Evolutionary conservation across 2,329 filamentous ascomycete species (phyloP), one percentile per base, ranked within the genome.

Genomic region (Diaporthe ampelina): DNA sequence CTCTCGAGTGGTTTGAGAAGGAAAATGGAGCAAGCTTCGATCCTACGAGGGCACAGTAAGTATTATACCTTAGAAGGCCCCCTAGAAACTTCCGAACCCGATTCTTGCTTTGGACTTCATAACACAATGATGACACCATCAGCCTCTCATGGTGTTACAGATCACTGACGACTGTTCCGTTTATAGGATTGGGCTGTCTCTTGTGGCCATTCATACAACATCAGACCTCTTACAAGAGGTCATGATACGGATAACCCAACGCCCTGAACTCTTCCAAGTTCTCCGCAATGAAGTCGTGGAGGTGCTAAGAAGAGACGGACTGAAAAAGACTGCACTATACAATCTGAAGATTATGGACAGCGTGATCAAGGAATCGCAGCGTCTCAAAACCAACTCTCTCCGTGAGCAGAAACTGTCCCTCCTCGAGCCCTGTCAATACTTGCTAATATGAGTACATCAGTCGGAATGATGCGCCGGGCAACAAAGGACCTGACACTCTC

Each of bases 141-240:
- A 9, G 37, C 5, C 9, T 24, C 40, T 19, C 10, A 6, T 19
- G 15, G 11, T 43, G 13, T 43, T 6, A 10, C 17, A 15, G 2
- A 17, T 17, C 15, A 43, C 40, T 43, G 40, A 43, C 15, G 5
- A 43, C 17, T 43, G 3, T 5, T 19, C 13, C 15, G 19, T 17
- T 9, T 7, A 4, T 40, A 61, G 57, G 15, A 77, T 86, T 15
- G 78, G 77, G 21, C 74, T 86, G 19, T 81, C 82, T 7, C 76
- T 82, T 63, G 83, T 81, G 0, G 83, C 84, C 5, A 84, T 86
- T 21, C 84, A 87, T 74, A 86, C 83, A 10, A 85, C 85, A 0
- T 82, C 83, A 0, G 82, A 84, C 43, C 73, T 80, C 1, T n/a
- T 82, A 0, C 79, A 80, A 1, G 82, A 84, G 29, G 76, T 82